Percentiles rank a stretch among this genome's conserved stretches.
phyloP scores from a whole-genome alignment of 139 green algal species.

The Haematococcus sp. region DNA sequence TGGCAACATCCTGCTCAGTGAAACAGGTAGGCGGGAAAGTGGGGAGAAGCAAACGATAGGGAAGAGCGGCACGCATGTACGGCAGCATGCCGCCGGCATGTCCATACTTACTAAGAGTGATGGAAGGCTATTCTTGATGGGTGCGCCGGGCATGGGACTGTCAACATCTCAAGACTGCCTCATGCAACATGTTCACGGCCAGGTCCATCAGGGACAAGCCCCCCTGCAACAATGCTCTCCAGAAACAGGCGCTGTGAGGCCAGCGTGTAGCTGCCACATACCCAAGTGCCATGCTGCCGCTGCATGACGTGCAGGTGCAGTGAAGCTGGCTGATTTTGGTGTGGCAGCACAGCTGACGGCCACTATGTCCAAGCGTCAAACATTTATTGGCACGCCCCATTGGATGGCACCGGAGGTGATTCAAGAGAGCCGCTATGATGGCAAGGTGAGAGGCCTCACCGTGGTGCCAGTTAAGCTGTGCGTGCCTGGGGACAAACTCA shows the following conservation, averaged over 20 bases:
- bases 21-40: constrained; percentile 21
- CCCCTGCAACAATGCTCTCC: too few species aligned
- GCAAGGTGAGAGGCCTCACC: constrained; percentile 83
- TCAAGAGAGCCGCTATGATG: constrained; percentile 85
- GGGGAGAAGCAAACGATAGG: too few species aligned
- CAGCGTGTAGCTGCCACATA: neutral
- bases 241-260: too few species aligned
- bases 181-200: too few species aligned
- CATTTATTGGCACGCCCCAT: constrained; percentile 96
- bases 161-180: too few species aligned
- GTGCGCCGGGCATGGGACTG: too few species aligned
- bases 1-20: constrained; percentile 92
- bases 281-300: neutral
- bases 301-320: constrained; percentile 1
- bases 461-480: constrained; percentile 16
- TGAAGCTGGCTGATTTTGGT: constrained; percentile 89
- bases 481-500: too few species aligned
- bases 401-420: constrained; percentile 97
- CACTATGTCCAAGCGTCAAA: constrained; percentile 89
- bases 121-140: too few species aligned
- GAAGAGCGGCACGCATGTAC: too few species aligned
- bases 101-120: too few species aligned
- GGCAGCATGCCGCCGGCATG: too few species aligned
- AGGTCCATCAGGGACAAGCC: too few species aligned
- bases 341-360: constrained; percentile 79